Base-by-base conservation (phyloP, 1,139 yeast species). In the Geotrichum candidum region DNA sequence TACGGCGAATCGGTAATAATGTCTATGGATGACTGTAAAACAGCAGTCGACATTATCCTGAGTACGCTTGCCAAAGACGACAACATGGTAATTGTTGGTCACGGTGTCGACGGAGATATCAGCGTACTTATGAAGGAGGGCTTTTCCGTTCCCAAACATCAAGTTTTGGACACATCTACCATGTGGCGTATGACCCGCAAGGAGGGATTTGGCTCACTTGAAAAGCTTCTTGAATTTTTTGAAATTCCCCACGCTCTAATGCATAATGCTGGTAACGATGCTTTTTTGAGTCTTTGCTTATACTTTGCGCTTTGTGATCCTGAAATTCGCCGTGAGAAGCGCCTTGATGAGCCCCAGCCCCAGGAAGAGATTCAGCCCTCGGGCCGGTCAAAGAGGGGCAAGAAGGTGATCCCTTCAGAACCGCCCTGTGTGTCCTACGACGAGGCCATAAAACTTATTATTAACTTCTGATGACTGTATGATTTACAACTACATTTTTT, bases 231-330 rank as follows among this genome's bases (percentile, higher is more conserved):
- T 27, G 76, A 80, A 56, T 73, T 78, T 58, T 76, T 86, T 33
- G 76, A 79, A 7, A 78, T 89, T 6, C 90, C 91, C 0, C 84
- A 84, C 70, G 80, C 86, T 0, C 82, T 78, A 65, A 74, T 88
- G 56, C 96, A 88, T 70, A 89, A 89, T 70, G 96, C 92, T 1
- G 92, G 88, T n/a, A 89, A 89, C 69, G 96, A 89, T 72, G 85
- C 95, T 1, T 86, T 86, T 69, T 86, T 82, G 67, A 88, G 95
- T 0, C 72, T 88, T 57, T 65, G 82, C 35, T 74, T 85, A 45
- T 80, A 84, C 33, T 68, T 86, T 70, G 78, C 79, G 58, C 70
- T 85, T 62, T 75, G 83, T 51, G 90, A 86, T 69, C 87, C 88
- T 0, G 73, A 73, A 29, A 76, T 76, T 23, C 74, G 90, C 65